Base-by-base conservation (phyloP, 2,329 filamentous ascomycete species). In the Boeremia lycopersici region DNA sequence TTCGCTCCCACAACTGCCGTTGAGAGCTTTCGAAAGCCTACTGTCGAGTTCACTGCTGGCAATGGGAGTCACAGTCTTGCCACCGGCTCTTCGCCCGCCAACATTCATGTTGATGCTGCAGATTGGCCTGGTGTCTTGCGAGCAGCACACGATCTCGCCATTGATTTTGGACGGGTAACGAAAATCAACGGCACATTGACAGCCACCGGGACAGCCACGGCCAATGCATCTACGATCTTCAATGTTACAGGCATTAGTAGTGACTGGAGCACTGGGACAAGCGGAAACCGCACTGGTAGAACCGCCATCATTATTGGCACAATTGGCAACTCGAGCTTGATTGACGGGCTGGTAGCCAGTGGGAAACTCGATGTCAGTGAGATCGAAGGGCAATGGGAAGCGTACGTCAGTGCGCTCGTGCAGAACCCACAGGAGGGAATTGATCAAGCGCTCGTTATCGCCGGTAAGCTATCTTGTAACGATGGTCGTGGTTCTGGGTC, bases 101-200 rank as follows among this genome's bases (percentile, higher is more conserved):
- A 60, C 15, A 61, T 76, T 2, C 51, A 71, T 1, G 69, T 75
- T 43, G 73, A 75, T 59, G 69, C 67, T 6, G 72, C 65, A 15
- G 87, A 90, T 56, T 88, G 84, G 78, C 87, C 85, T 75, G 88
- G 86, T 52, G 88, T 90, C 1, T 79, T 89, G 48, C 82, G 87
- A 25, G 86, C 86, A 5, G 88, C 86, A 0, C 79, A 85, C 34
- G 88, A 91, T 70, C 79, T 91, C 9, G 86, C 86, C 0, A 67
- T 78, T 4, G 88, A 91, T 70, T 89, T 91, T 74, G 87, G 87
- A 13, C 83, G 85, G n/a, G 86, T 90, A 4, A 89, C 86, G 0
- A 86, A 87, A 8, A 80, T 75, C 25, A 88, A 89, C 70, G 82
- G 86, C 53, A 84, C 85, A 1, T 62, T 80, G 29, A 69, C 63